Evolutionary conservation across 805 yeast species (phyloP).

Genomic region (Metschnikowia peoriensis): DNA sequence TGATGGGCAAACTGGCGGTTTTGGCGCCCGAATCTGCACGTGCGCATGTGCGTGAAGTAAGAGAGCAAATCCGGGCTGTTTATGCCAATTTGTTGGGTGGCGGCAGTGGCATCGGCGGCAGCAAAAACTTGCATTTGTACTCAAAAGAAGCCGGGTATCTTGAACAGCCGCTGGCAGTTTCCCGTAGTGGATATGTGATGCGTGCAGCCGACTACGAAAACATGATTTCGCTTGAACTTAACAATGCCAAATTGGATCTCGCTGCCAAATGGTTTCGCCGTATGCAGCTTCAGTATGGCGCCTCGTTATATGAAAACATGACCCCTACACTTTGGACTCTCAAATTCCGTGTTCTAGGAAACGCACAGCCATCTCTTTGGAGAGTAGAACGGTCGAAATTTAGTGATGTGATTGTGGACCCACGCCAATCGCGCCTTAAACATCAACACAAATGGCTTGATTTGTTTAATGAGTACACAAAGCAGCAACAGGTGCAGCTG

Average conservation of each 20-base stretch:
- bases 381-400: slow-evolving; percentile 21
- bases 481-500: slow-evolving; percentile 11
- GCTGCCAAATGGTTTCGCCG: slow-evolving; percentile 39
- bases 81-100: slow-evolving; percentile 15
- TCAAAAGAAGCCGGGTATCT: background rate
- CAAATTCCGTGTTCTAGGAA: slow-evolving; percentile 30
- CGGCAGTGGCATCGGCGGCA: too few species aligned
- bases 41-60: slow-evolving; percentile 12
- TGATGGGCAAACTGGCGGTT: background rate
- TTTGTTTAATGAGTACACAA: slow-evolving; percentile 25
- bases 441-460: slow-evolving; percentile 21
- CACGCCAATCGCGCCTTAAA: slow-evolving; percentile 21
- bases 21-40: background rate
- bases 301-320: slow-evolving; percentile 19
- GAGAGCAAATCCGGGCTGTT: slow-evolving; percentile 16
- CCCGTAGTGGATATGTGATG: background rate
- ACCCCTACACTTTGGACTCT: slow-evolving; percentile 36
- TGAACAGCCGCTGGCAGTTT: background rate
- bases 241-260: slow-evolving; percentile 37
- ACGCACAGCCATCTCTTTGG: slow-evolving; percentile 37
- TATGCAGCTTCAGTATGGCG: slow-evolving; percentile 25
- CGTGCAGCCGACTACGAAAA: slow-evolving; percentile 35
- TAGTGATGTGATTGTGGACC: slow-evolving; percentile 17
- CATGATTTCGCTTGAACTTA: slow-evolving; percentile 33
- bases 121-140: slow-evolving; percentile 10